Evolutionary conservation across 768 basidiomycete genomes (phyloP).

Genomic region (Strobilomyces confusus): DNA sequence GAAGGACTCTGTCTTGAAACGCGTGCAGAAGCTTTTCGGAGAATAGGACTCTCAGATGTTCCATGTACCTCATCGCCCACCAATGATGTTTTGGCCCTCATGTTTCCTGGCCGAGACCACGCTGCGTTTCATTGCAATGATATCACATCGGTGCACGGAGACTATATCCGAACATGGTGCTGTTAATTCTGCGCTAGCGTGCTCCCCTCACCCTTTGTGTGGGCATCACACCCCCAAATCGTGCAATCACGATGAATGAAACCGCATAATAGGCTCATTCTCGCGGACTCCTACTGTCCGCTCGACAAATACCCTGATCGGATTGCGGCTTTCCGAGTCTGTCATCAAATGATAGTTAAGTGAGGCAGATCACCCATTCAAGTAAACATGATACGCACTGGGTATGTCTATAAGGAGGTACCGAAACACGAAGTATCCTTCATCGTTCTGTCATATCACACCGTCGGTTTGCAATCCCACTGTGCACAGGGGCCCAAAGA

Average conservation of each 20-base stretch:
- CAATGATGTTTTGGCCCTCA: conserved; percentile 7
- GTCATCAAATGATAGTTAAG: conserved; percentile 12
- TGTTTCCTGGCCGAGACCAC: conserved; percentile 19
- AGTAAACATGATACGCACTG: conserved; percentile 45
- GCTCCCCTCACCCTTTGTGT: conserved; percentile 9
- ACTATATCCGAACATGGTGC: conserved; percentile 13
- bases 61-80: conserved; percentile 12
- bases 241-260: conserved; percentile 41
- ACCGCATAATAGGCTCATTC: conserved; percentile 67
- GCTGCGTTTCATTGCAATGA: conserved; percentile 21
- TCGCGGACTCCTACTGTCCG: conserved; percentile 62
- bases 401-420: conserved; percentile 79
- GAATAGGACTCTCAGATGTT: conserved; percentile 49
- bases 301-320: conserved; percentile 68
- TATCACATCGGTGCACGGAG: conserved; percentile 21
- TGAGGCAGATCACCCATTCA: conserved; percentile 3
- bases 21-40: conserved; percentile 94
- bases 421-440: conserved; percentile 74
- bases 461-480: conserved; percentile 6
- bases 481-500: conserved; percentile 4
- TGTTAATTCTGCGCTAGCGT: conserved; percentile 8
- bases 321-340: conserved; percentile 62
- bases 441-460: conserved; percentile 50
- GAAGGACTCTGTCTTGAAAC: conserved; percentile 93
- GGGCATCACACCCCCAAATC: conserved; percentile 6